phyloP scores from a whole-genome alignment of 306 rosid species.

The Calophaca sinica region DNA sequence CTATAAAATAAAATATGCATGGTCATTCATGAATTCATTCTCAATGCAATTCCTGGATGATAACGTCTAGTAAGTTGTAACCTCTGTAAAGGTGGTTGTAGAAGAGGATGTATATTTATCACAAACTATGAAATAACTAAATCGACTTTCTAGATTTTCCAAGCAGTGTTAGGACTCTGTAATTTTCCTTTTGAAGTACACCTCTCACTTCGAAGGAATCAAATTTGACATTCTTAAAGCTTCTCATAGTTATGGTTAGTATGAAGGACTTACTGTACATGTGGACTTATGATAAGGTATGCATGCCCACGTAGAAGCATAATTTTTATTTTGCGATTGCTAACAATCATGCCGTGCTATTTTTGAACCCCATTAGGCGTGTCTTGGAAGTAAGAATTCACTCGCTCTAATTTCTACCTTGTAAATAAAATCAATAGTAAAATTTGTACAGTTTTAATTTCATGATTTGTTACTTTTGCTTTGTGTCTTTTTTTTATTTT shows the following conservation, averaged over 20 bases:
- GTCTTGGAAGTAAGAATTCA: not conserved
- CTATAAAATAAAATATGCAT: not conserved
- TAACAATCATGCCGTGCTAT: not conserved
- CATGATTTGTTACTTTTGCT: conserved; percentile 16
- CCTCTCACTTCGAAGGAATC: not conserved
- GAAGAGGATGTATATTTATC: not conserved
- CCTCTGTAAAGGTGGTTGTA: not conserved
- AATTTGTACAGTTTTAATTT: conserved; percentile 2
- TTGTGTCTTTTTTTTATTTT: not conserved
- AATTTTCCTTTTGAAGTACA: not conserved
- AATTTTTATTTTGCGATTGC: conserved; percentile 13
- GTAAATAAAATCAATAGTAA: conserved; percentile 3
- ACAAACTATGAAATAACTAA: not conserved
- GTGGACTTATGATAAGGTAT: conserved; percentile 5
- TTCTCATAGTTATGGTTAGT: not conserved
- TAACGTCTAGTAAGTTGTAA: conserved; percentile 12
- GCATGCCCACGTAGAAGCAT: not conserved
- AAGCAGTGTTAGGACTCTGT: not conserved
- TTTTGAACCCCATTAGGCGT: not conserved
- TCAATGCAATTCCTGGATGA: not conserved
- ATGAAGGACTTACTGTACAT: not conserved
- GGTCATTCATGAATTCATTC: conserved; percentile 1
- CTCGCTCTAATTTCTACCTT: not conserved
- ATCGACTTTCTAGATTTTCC: not conserved
- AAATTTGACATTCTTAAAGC: not conserved